Evolutionary conservation across 495 filamentous ascomycete genomes (phyloP), one percentile per base, ranked within the genome.

Genomic region (Thozetella sp.): DNA sequence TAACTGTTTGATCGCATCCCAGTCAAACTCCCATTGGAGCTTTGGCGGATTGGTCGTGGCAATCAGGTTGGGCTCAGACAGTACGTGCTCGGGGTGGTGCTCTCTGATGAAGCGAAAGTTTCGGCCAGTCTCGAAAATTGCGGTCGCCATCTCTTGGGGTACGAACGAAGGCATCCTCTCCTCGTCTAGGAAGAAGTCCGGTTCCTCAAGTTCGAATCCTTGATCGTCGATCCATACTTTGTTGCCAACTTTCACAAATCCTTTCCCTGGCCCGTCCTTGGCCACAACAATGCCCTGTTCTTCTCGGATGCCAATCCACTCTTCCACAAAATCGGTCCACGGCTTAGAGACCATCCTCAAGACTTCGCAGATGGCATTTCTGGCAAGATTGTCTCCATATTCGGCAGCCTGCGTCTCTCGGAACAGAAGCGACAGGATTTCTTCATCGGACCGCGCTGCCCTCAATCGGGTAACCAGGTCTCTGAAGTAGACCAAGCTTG

Each of bases 81-180:
- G 76, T 0, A 91, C 90, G 71, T 97, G 92, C 4, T 88, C 80
- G n/a, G 92, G 85, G 64, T 93, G 88, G 64, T 90, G 85, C 13
- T 75, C 76, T 57, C 86, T 84, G 20, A 97, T 75, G 55, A 96
- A 84, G 24, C 90, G 83, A 51, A 97, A 72, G 63, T 88, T 93
- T 60, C 85, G 83, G 1, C 91, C 93, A 19, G 84, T 90, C 66
- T 98, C 93, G 55, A 90, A 93, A 17, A 93, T 83, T 15, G 79
- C 70, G 25, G 83, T 75, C 12, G 86, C 86, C 62, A 88, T 80
- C 22, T 92, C 90, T 26, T 71, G 64, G 0, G 85, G 80, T 12
- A 94, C 78, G 59, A 91, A 91, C 0, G 77, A 84, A 11, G 89
- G 92, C 69, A 91, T 82, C 59, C 80, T 82, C 11, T 80, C 75